Evolutionary conservation across 2,329 filamentous ascomycete species (phyloP).

Genomic region (Pezizomycotina sp.): DNA sequence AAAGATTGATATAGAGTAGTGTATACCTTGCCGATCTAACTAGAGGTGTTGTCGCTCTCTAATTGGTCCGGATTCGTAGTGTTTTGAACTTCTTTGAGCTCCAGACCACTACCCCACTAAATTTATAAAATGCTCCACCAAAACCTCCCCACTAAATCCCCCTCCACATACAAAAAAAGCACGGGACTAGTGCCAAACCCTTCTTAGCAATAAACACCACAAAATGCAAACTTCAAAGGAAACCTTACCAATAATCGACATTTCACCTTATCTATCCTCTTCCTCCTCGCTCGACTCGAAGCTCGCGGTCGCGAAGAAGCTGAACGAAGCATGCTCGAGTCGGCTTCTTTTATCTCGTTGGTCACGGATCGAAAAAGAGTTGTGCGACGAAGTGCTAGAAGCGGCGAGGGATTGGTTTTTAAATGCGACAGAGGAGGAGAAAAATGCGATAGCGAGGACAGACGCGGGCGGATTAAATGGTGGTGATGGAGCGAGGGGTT

Average conservation of each 20-base stretch:
- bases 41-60: no score
- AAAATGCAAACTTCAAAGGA: no score
- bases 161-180: no score
- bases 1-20: no score
- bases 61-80: no score
- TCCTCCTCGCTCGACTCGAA: slow-evolving; percentile 7
- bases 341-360: slow-evolving; percentile 25
- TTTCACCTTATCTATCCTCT: slow-evolving; percentile 12
- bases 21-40: no score
- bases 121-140: no score
- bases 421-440: slow-evolving; percentile 19
- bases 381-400: slow-evolving; percentile 9
- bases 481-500: slow-evolving; percentile 24
- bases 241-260: slow-evolving; percentile 16
- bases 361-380: slow-evolving; percentile 11
- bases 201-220: no score
- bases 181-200: no score
- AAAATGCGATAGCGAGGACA: slow-evolving; percentile 17
- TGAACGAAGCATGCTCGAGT: slow-evolving; percentile 27
- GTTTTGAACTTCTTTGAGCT: no score
- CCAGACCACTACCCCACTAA: no score
- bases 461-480: slow-evolving; percentile 16
- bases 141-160: no score
- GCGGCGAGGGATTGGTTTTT: slow-evolving; percentile 21
- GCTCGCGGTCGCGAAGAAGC: slow-evolving; percentile 28